These are phyloP conservation scores for Prunus padus DNA, from an alignment of 306 rosid species.

Conservation along the genomic window DNA sequence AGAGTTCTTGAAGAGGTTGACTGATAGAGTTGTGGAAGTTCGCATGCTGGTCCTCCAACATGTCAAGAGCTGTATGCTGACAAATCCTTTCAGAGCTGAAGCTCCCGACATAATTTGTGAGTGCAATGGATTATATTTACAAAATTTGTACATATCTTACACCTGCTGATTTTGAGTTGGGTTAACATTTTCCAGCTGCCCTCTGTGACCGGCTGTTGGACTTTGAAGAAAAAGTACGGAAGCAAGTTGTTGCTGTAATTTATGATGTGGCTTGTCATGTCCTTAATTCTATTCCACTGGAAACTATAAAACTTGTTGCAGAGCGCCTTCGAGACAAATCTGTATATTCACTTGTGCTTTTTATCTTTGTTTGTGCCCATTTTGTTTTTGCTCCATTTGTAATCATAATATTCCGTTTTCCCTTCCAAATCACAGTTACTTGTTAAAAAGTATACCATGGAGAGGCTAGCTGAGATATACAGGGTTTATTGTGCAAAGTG, in stretches of 20 bases:
- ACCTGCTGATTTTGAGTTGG: slow-evolving; percentile 36
- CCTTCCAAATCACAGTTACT: slow-evolving; percentile 58
- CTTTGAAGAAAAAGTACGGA: slow-evolving; percentile 89
- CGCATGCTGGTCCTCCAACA: slow-evolving; percentile 86
- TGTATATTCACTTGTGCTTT: slow-evolving; percentile 46
- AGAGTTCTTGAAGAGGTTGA: slow-evolving; percentile 90
- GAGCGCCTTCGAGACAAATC: slow-evolving; percentile 99
- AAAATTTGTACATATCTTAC: background rate
- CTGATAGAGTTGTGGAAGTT: slow-evolving; percentile 87
- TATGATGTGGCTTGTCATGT: slow-evolving; percentile 84
- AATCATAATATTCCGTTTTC: slow-evolving; percentile 24
- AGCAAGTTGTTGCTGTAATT: slow-evolving; percentile 93
- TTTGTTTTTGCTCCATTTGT: slow-evolving; percentile 17
- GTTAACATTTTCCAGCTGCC: slow-evolving; percentile 60
- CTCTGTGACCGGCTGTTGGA: slow-evolving; percentile 95
- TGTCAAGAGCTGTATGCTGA: slow-evolving; percentile 76
- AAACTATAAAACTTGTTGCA: slow-evolving; percentile 84
- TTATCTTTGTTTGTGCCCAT: slow-evolving; percentile 8
- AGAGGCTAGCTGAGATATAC: slow-evolving; percentile 85
- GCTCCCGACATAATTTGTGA: slow-evolving; percentile 76
- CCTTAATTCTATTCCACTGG: slow-evolving; percentile 63
- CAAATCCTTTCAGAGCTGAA: slow-evolving; percentile 77
- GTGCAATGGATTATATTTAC: slow-evolving; percentile 24
- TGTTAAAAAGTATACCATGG: slow-evolving; percentile 91
- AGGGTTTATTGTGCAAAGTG: slow-evolving; percentile 60